Base-by-base conservation (phyloP, 2,329 filamentous ascomycete genomes). In the Claviceps pazoutovae region DNA sequence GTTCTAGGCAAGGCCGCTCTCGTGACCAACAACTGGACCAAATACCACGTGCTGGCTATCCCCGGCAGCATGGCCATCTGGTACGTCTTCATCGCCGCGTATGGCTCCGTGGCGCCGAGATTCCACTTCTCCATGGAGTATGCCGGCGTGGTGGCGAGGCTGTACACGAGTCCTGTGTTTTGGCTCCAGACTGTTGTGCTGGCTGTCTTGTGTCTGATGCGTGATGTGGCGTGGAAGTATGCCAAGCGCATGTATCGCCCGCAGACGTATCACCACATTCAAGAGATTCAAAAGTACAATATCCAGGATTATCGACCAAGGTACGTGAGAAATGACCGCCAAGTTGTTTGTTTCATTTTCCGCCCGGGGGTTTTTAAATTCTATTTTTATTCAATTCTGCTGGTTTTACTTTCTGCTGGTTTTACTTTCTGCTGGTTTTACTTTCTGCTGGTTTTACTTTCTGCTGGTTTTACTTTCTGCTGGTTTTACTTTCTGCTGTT, bases 201-300 rank as follows among this genome's bases (percentile, higher is more conserved):
- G 42, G 86, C 91, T 0, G 74, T 83, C 7, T 68, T 96, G 48
- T 97, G 91, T 66, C 75, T 98, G 48, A 69, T 90, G 49, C 78
- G 93, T 61, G 93, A 98, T 66, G 87, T 95, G 68, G 82, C 84
- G 3, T 98, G 91, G 90, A 98, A 98, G 74, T 98, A 97, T 61
- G 83, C 81, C 55, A 96, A 95, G 75, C 80, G 93, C 58, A 96
- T 98, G 89, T 98, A 97, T 71, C 84, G 83, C 59, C 93, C 93
- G 21, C 86, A 96, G 70, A 83, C 88, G 44, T 98, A 98, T 64
- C 93, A 98, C 61, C 93, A 98, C 67, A 93, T 98, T 57, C 93
- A 98, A 69, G 93, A 98, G 72, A 98, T 98, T 60, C 93, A 98
- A 69, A 98, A 98, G 71, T 98, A 97, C 73, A 98, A 98, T 62